phyloP scores from a whole-genome alignment of 176 grass and related monocot genomes.

The Aegilops tauschii region DNA sequence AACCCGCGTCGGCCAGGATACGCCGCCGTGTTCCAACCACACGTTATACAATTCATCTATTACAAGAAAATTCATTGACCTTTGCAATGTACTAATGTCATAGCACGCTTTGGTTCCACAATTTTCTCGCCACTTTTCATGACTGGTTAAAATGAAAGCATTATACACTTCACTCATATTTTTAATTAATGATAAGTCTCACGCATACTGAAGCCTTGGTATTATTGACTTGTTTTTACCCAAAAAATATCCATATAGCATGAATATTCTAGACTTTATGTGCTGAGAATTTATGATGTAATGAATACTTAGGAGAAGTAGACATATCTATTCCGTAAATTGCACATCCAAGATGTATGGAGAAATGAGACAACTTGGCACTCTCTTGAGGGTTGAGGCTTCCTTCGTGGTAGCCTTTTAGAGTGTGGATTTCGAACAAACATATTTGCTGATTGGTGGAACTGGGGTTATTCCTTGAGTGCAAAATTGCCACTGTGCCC shows the following conservation, averaged over 20 bases:
- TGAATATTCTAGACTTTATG: not conserved
- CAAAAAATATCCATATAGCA: not conserved
- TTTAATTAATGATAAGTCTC: not conserved
- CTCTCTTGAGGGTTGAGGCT: not conserved
- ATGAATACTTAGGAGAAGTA: not conserved
- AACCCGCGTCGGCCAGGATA: too few species aligned
- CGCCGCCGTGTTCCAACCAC: not conserved
- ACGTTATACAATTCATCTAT: not conserved
- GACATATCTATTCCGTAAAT: not conserved
- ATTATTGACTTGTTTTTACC: not conserved
- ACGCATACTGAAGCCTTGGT: not conserved
- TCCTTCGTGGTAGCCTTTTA: not conserved
- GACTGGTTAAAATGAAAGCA: not conserved
- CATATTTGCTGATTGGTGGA: not conserved
- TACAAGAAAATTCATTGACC: not conserved
- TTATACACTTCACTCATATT: not conserved
- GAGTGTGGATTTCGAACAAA: slow-evolving; percentile 13
- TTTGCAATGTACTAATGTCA: not conserved
- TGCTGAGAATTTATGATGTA: not conserved
- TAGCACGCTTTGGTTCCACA: not conserved
- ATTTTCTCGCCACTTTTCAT: not conserved
- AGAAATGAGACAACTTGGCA: not conserved
- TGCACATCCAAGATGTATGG: not conserved
- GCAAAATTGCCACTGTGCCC: not conserved
- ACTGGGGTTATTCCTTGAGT: slow-evolving; percentile 4